Evolutionary conservation across 495 filamentous ascomycete genomes (phyloP), one percentile per base, ranked within the genome.

Genomic region (Cairneyella variabilis): DNA sequence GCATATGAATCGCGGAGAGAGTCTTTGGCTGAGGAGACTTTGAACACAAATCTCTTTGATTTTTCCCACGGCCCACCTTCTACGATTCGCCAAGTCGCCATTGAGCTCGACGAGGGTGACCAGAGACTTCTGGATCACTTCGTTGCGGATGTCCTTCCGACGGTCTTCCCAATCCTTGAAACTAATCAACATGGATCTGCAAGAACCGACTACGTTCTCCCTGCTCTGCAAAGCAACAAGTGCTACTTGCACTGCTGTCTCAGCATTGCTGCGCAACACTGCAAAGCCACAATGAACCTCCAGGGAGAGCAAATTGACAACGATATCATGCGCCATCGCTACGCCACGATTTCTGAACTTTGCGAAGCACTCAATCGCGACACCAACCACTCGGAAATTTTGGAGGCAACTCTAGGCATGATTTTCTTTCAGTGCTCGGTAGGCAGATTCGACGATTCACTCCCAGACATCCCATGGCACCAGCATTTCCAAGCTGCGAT

Each of bases 341-440:
- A 86, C 65, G 87, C 89, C 22, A 91, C 91, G 12, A 88, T 98
- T 60, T 83, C 87, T 1, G 80, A 89, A 56, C 77, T 98, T 1
- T 96, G 90, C 71, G 83, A 91, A 54, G 88, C 92, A 0, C 75
- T 97, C 27, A 83, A 82, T 54, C 71, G 76, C 26, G 92, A 98
- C 61, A 79, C 81, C 58, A 75, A 97, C 56, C 90, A 96, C 66
- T 77, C 86, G 41, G 76, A 92, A 62, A 96, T 96, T 57, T 79
- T 98, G 11, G 93, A 98, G 70, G 90, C 93, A 2, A 91, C 92
- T 1, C 76, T 98, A 7, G 93, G 90, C 44, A 91, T 98, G 83
- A 96, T 97, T 55, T 91, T 97, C 73, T 98, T 97, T 76, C 91
- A 96, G 61, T 92, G 88, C 72, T 88, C 88, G 14, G 91, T 97